Conservation (phyloP, 2,329 filamentous ascomycete genomes). For the Coniochaeta hoffmannii region DNA sequence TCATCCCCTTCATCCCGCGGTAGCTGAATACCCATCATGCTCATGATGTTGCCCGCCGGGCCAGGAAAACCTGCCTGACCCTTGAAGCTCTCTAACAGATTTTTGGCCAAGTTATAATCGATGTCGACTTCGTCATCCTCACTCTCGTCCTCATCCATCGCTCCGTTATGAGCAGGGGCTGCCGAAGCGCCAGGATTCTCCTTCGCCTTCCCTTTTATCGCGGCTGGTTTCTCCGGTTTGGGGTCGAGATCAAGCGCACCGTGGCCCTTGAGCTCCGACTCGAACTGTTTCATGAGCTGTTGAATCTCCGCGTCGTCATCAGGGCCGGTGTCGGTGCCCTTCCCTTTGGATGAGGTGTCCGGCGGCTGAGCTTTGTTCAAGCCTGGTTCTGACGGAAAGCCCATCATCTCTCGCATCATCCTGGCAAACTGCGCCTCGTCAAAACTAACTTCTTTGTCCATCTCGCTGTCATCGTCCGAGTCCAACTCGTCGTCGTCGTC, state of each 20-base stretch:
- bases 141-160: conserved; percentile 4
- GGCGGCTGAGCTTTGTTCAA: background rate
- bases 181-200: background rate
- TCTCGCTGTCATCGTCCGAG: conserved; percentile 51
- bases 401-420: conserved; percentile 94
- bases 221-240: conserved; percentile 21
- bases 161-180: conserved; percentile 10
- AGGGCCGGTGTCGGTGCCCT: conserved; percentile 11
- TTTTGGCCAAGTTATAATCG: conserved; percentile 82
- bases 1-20: conserved; percentile 68
- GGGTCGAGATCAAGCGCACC: conserved; percentile 55
- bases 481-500: conserved; percentile 45
- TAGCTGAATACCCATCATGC: conserved; percentile 74
- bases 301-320: conserved; percentile 54
- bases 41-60: conserved; percentile 79
- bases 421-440: conserved; percentile 77
- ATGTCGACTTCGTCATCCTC: conserved; percentile 55
- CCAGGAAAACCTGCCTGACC: conserved; percentile 80
- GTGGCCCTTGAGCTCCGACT: conserved; percentile 61
- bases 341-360: conserved; percentile 1
- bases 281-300: conserved; percentile 61
- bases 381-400: conserved; percentile 35
- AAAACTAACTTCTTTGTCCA: conserved; percentile 71
- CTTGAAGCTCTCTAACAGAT: conserved; percentile 88
- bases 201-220: conserved; percentile 12